These are phyloP conservation scores for Phylloporus arenicola DNA, from an alignment of 768 basidiomycete species.

Conservation along the genomic window DNA sequence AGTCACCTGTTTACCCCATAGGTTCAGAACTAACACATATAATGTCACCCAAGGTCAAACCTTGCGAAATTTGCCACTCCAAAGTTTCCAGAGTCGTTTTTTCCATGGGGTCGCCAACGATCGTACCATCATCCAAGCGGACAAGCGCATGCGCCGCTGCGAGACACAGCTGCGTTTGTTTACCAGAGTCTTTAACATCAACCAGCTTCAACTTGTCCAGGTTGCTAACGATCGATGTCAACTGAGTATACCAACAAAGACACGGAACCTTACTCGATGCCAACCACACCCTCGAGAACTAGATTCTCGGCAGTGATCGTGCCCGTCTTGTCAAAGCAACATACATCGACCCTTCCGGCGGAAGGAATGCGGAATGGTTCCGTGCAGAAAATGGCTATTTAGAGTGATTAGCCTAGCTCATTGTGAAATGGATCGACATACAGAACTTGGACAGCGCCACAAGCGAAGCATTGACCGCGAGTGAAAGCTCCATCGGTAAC, in stretches of 20 bases:
- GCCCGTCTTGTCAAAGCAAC: constrained; percentile 99
- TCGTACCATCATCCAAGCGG: constrained; percentile 84
- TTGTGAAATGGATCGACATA: constrained; percentile 33
- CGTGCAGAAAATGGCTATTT: constrained; percentile 92
- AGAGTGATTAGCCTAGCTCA: not conserved
- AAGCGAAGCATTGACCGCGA: constrained; percentile 93
- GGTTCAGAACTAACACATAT: not conserved
- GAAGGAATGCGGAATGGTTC: constrained; percentile 97
- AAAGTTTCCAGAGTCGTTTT: constrained; percentile 90
- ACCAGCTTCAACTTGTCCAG: constrained; percentile 61
- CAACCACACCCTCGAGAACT: constrained; percentile 90
- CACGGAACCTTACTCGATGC: constrained; percentile 67
- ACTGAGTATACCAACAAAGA: not conserved
- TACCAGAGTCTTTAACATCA: constrained; percentile 67
- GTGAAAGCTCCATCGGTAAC: constrained; percentile 92
- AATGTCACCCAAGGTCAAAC: constrained; percentile 29
- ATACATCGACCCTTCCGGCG: constrained; percentile 94
- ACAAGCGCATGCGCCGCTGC: constrained; percentile 96
- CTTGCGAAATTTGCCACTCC: constrained; percentile 78
- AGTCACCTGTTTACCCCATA: constrained; percentile 43
- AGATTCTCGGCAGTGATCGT: constrained; percentile 96
- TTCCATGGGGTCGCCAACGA: constrained; percentile 99
- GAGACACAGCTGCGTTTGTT: constrained; percentile 80
- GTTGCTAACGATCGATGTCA: constrained; percentile 36
- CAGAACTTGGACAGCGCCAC: constrained; percentile 91